Evolutionary conservation across 1,284 basidiomycete genomes (phyloP), one percentile per base, ranked within the genome.

Genomic region (Salmacisia buchloeana): DNA sequence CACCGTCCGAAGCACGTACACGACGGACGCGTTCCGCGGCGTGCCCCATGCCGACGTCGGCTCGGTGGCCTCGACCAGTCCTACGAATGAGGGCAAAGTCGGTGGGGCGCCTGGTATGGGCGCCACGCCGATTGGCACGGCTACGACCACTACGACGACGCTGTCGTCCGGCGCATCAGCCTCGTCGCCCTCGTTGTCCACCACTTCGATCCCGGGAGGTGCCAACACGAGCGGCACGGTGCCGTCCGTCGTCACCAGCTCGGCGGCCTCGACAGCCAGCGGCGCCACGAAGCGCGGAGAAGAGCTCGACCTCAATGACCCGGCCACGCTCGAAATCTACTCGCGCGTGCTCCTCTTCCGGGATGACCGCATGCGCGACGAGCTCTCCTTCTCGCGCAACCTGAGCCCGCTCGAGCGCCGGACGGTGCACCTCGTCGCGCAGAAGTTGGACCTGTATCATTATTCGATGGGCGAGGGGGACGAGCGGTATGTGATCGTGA

Each of bases 261-360:
- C 86, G 74, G 77, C 85, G 65, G 84, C 87, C 63, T 84, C 87
- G 71, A 83, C 87, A 75, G 80, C 84, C 80, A 23, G 79, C 76
- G 69, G 78, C 62, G 61, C 82, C 83, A 43, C 79, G 69, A 59
- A 29, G 43, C 62, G 56, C 36, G 49, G 27, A 43, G 58, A 84
- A 73, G 89, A 91, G 79, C 85, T 98, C 62, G 94, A 99, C 81
- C 84, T 98, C 74, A 97, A 98, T 77, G 94, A 99, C 80, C 88
- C 94, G 1, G 88, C 89, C 36, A 94, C 93, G 9, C 84, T 98
- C 69, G 93, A 97, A 80, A 96, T 99, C 73, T 98, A 97, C 80
- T 97, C 94, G 63, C 86, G 94, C 69, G 92, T 97, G 62, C 83
- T 97, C 54, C 85, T 97, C 45, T 99, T 99, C 87, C 97, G 96